Evolutionary conservation across 2,329 filamentous ascomycete species (phyloP), one percentile per base, ranked within the genome.

Genomic region (Fusarium duplospermum): DNA sequence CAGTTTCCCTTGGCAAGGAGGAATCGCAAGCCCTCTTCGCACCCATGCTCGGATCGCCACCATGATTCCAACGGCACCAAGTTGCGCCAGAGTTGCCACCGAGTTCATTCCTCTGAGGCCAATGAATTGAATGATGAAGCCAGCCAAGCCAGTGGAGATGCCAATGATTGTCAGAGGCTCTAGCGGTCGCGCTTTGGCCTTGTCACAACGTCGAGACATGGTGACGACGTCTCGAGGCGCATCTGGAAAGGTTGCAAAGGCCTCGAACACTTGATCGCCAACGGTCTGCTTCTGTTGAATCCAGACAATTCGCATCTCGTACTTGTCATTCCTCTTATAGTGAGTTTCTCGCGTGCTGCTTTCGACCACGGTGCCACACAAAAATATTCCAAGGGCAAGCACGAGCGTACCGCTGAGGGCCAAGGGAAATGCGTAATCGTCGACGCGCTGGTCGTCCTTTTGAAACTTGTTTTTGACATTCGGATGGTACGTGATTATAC

Each of bases 261-360:
- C 77, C 2, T 75, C 56, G 20, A 82, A 82, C 0, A 64, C 40
- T 20, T 82, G 80, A 29, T 82, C 79, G 29, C 63, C 79, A 0
- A 82, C 76, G 0, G 58, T 77, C 22, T 74, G 67, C 0, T 42
- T 40, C 54, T 72, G 70, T n/a, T 83, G 81, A 0, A 83, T 54
- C 81, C 80, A 83, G 5, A 80, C 22, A n/a, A 70, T 16, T 4
- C 38, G n/a, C 47, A 4, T 81, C 9, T 20, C 64, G 57, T 29
- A 67, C 62, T 24, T 27, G 3, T 36, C 22, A 3, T 29, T 9
- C 8, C 7, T 29, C 27, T 29, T 29, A 4, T 31, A 31, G 29
- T 31, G 29, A 1, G 29, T 24, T 27, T 57, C 33, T 7, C 4
- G 33, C 0, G 54, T 57, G 9, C 54, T 38, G 4, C 8, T 4